phyloP scores from a whole-genome alignment of 768 basidiomycete species.

The Phaffia australis region DNA sequence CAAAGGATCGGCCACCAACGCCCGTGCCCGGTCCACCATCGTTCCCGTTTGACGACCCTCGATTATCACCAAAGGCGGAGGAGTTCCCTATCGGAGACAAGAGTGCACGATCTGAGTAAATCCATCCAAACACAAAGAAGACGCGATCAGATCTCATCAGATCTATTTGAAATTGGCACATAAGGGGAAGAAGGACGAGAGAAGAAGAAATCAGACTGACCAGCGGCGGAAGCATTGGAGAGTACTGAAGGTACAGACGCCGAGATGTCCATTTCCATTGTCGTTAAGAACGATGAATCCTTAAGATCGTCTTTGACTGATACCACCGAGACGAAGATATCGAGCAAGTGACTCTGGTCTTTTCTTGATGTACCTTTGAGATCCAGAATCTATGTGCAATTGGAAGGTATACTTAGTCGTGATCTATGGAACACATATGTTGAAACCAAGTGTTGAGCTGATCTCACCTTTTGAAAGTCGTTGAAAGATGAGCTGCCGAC shows the following conservation, averaged over 20 bases:
- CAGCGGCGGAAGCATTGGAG: constrained; percentile 13
- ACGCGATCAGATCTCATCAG: too few relatives aligned
- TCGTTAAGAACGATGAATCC: constrained; percentile 80
- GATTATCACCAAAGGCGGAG: too few relatives aligned
- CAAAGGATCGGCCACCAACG: too few relatives aligned
- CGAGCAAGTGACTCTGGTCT: constrained; percentile 79
- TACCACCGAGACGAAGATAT: constrained; percentile 82
- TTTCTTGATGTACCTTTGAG: constrained; percentile 80
- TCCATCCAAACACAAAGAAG: too few relatives aligned
- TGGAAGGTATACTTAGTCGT: not conserved
- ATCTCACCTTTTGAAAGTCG: constrained; percentile 87
- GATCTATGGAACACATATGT: not conserved
- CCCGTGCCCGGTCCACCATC: too few relatives aligned
- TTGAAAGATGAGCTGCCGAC: constrained; percentile 90
- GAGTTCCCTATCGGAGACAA: too few relatives aligned
- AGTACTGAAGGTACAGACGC: constrained; percentile 3
- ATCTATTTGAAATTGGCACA: too few relatives aligned
- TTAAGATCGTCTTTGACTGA: constrained; percentile 83
- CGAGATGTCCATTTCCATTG: constrained; percentile 86
- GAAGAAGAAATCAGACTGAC: too few relatives aligned
- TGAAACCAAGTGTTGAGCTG: not conserved
- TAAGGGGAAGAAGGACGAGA: too few relatives aligned
- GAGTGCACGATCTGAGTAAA: too few relatives aligned
- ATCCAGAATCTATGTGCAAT: constrained; percentile 69
- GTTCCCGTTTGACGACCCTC: too few relatives aligned